Evolutionary conservation across 352 stramenopile species (phyloP), one percentile per base, ranked within the genome.

Genomic region (Lagenidium sp.): DNA sequence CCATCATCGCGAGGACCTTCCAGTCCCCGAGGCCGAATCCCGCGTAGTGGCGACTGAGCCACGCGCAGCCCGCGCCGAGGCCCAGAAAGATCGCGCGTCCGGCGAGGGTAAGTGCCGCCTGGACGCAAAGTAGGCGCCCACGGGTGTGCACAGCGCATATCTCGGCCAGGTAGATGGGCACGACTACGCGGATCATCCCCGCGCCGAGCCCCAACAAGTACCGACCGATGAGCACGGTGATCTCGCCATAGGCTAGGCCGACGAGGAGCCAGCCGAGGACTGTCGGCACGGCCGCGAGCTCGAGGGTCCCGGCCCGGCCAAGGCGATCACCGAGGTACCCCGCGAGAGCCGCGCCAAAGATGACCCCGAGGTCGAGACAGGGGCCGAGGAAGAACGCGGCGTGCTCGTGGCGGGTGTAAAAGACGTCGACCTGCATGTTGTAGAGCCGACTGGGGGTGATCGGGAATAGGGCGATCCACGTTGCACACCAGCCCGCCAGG

Each of bases 351-450:
- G 79, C 75, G 21, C 79, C 79, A 20, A 88, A 52, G 6, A 91
- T 54, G 1, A 54, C 70, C 25, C 76, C 79, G 13, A 91, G 55
- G 28, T 74, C 70, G 18, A 87, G 48, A 39, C 78, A 86, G 26
- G 74, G 64, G 28, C 60, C 57, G 44, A 75, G 77, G 50, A 85
- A 91, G 55, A 86, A 91, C 30, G 60, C 59, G 20, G 79, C 55
- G 45, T 87, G 73, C 32, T 63, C 63, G 47, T 88, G 73, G 51
- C 62, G 66, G n/a, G 64, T 73, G 60, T 58, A 67, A 50, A 91
- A 91, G 13, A 88, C 65, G 46, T 91, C 75, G 37, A 91, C 73
- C 52, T 91, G 75, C 57, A 91, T 87, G 53, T 88, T 84, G 61
- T 91, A 91, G 8, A 91, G 65, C 6, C 76, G 55, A 22, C 45